Conservation (phyloP, 2,329 filamentous ascomycete genomes). For the Arthrobotrys sphaeroides region DNA sequence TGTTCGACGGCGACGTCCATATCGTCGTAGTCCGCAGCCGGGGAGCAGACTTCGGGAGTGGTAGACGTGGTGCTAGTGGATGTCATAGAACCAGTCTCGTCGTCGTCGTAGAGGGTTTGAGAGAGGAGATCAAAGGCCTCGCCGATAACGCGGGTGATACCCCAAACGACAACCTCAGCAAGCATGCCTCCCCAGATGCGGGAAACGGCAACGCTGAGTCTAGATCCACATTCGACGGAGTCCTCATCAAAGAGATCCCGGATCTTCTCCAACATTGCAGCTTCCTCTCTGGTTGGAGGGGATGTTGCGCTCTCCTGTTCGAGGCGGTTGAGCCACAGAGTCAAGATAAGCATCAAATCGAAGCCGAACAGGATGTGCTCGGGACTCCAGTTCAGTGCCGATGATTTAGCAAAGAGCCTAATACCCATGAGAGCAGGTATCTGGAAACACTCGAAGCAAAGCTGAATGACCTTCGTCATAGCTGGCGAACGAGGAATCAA, state of each 20-base stretch:
- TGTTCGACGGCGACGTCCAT: slow-evolving; percentile 70
- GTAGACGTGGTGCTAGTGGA: slow-evolving; percentile 76
- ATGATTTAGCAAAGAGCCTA: slow-evolving; percentile 97
- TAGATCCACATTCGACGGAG: slow-evolving; percentile 78
- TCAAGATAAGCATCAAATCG: slow-evolving; percentile 97
- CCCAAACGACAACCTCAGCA: slow-evolving; percentile 98
- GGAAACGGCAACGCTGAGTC: slow-evolving; percentile 93
- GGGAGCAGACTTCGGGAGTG: slow-evolving; percentile 69
- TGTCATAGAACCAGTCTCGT: slow-evolving; percentile 79
- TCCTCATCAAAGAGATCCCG: slow-evolving; percentile 91
- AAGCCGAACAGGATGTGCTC: slow-evolving; percentile 96
- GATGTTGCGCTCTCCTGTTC: slow-evolving; percentile 90
- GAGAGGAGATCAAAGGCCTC: slow-evolving; percentile 97
- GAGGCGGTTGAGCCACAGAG: slow-evolving; percentile 97
- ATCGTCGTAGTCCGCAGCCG: slow-evolving; percentile 71
- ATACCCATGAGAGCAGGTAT: slow-evolving; percentile 93
- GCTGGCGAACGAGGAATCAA: slow-evolving; percentile 93
- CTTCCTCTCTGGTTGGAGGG: slow-evolving; percentile 81
- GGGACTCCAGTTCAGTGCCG: slow-evolving; percentile 98
- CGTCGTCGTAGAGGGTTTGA: slow-evolving; percentile 91
- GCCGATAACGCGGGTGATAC: slow-evolving; percentile 96
- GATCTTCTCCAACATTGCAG: slow-evolving; percentile 91
- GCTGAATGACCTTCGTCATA: slow-evolving; percentile 98
- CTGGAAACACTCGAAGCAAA: slow-evolving; percentile 97
- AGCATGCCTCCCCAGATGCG: slow-evolving; percentile 97